These are phyloP conservation scores for Vitis hybrid DNA, from an alignment of 177 flowering plant genomes.

Conservation along the genomic window DNA sequence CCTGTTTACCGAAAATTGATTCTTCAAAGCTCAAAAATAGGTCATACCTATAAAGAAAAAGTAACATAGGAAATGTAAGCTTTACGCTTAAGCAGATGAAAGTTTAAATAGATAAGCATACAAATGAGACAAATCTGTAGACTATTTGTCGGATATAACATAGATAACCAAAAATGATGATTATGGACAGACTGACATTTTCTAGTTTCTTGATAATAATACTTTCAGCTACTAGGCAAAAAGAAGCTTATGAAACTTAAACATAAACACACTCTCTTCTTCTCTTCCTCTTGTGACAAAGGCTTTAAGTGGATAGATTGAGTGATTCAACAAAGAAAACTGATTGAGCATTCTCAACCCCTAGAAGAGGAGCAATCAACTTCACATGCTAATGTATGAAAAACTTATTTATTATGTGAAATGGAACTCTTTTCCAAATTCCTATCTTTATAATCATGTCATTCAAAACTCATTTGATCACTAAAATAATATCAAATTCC, in stretches of 20 bases:
- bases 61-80: background rate
- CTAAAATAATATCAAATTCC: too few species aligned
- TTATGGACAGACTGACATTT: background rate
- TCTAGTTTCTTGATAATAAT: background rate
- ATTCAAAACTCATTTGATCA: too few species aligned
- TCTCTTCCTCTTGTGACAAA: background rate
- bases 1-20: slow-evolving; percentile 76
- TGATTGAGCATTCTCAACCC: background rate
- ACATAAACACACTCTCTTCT: background rate
- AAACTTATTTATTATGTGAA: too few species aligned
- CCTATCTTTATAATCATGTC: too few species aligned
- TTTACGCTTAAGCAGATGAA: too few species aligned
- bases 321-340: background rate
- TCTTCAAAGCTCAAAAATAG: slow-evolving; percentile 80
- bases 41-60: slow-evolving; percentile 51
- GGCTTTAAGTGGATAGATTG: background rate
- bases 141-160: background rate
- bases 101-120: slow-evolving; percentile 2
- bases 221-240: background rate
- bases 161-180: background rate
- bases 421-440: too few species aligned
- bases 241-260: background rate
- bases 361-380: too few species aligned
- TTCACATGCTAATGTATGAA: too few species aligned
- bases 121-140: background rate